These are phyloP conservation scores for Calophaca sinica DNA, from an alignment of 306 rosid genomes.

Conservation along the genomic window DNA sequence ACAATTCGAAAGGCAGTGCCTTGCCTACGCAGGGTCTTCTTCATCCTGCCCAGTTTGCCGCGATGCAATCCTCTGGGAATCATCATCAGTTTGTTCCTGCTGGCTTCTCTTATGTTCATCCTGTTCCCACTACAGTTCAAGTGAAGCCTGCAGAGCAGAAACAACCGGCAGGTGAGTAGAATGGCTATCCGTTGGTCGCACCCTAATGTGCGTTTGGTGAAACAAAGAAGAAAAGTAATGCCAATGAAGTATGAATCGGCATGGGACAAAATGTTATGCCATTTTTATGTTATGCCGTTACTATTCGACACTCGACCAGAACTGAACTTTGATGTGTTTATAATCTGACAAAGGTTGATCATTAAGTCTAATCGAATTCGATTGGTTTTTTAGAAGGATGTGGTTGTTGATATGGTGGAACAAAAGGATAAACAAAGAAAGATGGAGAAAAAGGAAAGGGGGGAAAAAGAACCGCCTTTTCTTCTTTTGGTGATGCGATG, in stretches of 20 bases:
- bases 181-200: slow-evolving; percentile 3
- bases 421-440: not conserved
- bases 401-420: slow-evolving; percentile 39
- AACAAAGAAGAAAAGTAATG: not conserved
- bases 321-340: slow-evolving; percentile 49
- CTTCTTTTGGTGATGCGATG: slow-evolving; percentile 57
- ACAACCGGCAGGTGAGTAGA: slow-evolving; percentile 95
- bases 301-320: not conserved
- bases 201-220: slow-evolving; percentile 31
- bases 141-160: slow-evolving; percentile 92
- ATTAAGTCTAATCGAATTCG: slow-evolving; percentile 58
- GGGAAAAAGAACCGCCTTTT: slow-evolving; percentile 50
- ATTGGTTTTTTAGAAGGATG: slow-evolving; percentile 63
- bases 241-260: slow-evolving; percentile 5
- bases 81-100: slow-evolving; percentile 69
- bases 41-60: slow-evolving; percentile 72
- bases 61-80: slow-evolving; percentile 67
- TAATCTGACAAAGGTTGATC: slow-evolving; percentile 70
- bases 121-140: slow-evolving; percentile 75
- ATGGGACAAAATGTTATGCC: slow-evolving; percentile 39
- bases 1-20: slow-evolving; percentile 64
- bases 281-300: slow-evolving; percentile 1
- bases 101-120: slow-evolving; percentile 68
- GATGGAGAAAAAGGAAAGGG: slow-evolving; percentile 51
- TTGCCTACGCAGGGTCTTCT: slow-evolving; percentile 66